A percentile compares a stretch with the other conserved stretches of the same genome.
Evolutionary conservation across 495 filamentous ascomycete species (phyloP).

Genomic region (Aspergillus cristatus): DNA sequence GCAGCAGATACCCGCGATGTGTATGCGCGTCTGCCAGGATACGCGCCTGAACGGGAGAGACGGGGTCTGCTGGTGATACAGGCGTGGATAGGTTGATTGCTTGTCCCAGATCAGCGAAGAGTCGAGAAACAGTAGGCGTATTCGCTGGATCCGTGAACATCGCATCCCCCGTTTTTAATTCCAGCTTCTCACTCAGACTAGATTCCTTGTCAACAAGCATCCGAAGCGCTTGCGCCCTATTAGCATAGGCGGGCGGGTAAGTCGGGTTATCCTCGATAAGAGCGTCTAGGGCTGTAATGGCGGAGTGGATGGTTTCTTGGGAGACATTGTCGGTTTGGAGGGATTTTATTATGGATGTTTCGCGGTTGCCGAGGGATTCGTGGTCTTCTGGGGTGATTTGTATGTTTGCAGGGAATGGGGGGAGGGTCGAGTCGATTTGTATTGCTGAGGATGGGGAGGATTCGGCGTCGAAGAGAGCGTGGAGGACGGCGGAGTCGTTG

Average conservation of each 20-base stretch:
- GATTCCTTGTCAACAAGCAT: conserved; percentile 27
- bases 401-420: conserved; percentile 44
- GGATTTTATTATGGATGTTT: conserved; percentile 21
- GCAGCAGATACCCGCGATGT: conserved; percentile 64
- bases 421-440: conserved; percentile 47
- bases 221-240: conserved; percentile 64
- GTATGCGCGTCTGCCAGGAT: conserved; percentile 64
- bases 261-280: conserved; percentile 50
- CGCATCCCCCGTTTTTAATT: conserved; percentile 3
- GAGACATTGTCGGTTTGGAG: conserved; percentile 15
- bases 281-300: conserved; percentile 35
- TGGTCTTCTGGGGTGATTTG: conserved; percentile 17
- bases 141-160: conserved; percentile 13
- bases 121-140: conserved; percentile 16
- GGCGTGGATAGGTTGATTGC: conserved; percentile 63
- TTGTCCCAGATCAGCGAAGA: conserved; percentile 52
- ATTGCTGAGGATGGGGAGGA: conserved; percentile 46
- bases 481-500: conserved; percentile 63
- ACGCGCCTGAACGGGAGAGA: conserved; percentile 52
- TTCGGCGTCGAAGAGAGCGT: conserved; percentile 75
- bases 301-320: conserved; percentile 15
- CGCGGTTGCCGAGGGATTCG: conserved; percentile 16
- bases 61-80: conserved; percentile 28
- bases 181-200: conserved; percentile 5
- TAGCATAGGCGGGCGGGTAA: conserved; percentile 69